A percentile compares a stretch with the other conserved stretches of the same genome.
Evolutionary conservation across 2,329 filamentous ascomycete genomes (phyloP).

Genomic region (Xylariaceae sp.): DNA sequence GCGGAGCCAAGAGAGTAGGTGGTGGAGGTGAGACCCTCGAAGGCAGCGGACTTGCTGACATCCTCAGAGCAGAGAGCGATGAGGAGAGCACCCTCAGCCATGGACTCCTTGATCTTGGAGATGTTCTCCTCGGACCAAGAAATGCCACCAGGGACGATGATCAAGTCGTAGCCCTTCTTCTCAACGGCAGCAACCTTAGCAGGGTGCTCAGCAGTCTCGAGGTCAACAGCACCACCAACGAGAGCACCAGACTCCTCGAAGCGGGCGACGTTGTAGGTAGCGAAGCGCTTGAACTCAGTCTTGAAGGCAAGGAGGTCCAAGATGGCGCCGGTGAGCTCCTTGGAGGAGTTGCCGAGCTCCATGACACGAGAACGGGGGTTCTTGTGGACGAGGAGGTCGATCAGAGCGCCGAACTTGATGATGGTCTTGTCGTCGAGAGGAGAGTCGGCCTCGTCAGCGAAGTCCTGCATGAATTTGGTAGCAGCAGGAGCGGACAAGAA

Average conservation of each 20-base stretch:
- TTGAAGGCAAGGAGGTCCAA: neutral
- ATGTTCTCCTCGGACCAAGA: neutral
- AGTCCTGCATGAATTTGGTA: neutral
- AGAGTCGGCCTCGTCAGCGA: neutral
- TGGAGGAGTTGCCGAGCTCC: conserved; percentile 1
- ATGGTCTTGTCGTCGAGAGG: neutral
- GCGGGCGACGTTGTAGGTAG: conserved; percentile 1
- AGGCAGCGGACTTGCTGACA: neutral
- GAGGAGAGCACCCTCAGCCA: neutral
- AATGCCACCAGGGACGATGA: neutral
- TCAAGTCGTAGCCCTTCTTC: neutral
- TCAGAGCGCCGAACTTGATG: neutral
- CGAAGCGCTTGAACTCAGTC: conserved; percentile 3
- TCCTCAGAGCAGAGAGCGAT: neutral
- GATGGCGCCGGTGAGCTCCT: neutral
- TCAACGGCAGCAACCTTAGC: neutral
- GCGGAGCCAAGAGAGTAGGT: neutral
- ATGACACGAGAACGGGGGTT: conserved; percentile 7
- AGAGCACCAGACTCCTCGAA: neutral
- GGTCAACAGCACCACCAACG: neutral
- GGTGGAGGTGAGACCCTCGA: neutral
- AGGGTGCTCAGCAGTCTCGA: neutral
- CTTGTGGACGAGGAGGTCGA: conserved; percentile 16
- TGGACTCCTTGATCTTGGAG: neutral
- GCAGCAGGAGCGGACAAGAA: neutral